A percentile compares a stretch with the other conserved stretches of the same genome.
Evolutionary conservation across 2,329 filamentous ascomycete genomes (phyloP).

Genomic region (Fusarium nodosum): DNA sequence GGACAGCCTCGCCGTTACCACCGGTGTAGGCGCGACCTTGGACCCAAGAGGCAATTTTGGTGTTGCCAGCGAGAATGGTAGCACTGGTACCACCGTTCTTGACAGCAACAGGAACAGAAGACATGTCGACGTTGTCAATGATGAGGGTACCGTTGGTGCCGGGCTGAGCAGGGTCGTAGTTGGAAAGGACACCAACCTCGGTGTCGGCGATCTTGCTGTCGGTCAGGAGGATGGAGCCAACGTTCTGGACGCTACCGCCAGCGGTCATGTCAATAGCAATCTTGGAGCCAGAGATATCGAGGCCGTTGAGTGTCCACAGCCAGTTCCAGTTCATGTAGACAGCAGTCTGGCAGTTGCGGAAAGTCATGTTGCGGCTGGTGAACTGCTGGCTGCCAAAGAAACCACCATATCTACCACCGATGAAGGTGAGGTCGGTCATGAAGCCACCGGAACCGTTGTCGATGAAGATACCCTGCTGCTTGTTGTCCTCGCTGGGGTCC

Average conservation of each 20-base stretch:
- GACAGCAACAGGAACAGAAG: conserved; percentile 75
- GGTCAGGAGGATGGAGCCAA: conserved; percentile 82
- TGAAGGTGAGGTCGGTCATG: conserved; percentile 86
- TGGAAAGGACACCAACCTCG: conserved; percentile 80
- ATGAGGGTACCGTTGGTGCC: conserved; percentile 84
- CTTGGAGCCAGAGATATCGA: conserved; percentile 80
- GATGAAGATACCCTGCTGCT: conserved; percentile 84
- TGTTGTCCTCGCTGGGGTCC: conserved; percentile 73
- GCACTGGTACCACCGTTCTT: conserved; percentile 67
- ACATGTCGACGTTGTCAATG: conserved; percentile 91
- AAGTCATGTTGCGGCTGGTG: conserved; percentile 84
- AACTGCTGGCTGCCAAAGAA: conserved; percentile 92
- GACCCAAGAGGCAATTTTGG: conserved; percentile 77
- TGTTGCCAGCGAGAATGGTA: conserved; percentile 76
- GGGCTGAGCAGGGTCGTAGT: conserved; percentile 73
- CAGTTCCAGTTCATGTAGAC: conserved; percentile 95
- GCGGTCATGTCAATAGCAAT: conserved; percentile 84
- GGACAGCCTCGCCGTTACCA: conserved; percentile 65
- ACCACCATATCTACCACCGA: conserved; percentile 82
- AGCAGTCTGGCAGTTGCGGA: conserved; percentile 85
- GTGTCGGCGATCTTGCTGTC: conserved; percentile 86
- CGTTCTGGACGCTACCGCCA: conserved; percentile 74
- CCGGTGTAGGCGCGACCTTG: conserved; percentile 82
- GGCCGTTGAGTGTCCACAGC: conserved; percentile 83
- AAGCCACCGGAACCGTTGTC: conserved; percentile 88